Conservation (phyloP, 306 rosid species). For the Ammopiptanthus mongolicus region DNA sequence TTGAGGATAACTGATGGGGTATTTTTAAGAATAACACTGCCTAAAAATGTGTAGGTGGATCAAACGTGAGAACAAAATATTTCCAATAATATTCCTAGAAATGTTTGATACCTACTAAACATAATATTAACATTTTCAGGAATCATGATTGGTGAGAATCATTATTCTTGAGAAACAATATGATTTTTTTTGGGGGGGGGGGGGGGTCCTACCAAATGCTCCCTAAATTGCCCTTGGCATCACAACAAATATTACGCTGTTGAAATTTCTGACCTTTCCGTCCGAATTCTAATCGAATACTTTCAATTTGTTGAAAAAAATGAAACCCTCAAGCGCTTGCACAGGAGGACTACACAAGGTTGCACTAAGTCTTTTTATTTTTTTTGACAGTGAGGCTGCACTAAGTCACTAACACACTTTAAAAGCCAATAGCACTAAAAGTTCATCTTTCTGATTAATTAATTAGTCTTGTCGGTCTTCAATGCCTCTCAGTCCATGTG, state of each 20-base stretch:
- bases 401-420: background rate
- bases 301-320: background rate
- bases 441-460: conserved; percentile 7
- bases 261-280: conserved; percentile 8
- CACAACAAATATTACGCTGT: conserved; percentile 15
- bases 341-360: background rate
- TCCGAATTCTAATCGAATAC: background rate
- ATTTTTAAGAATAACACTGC: no score
- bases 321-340: conserved; percentile 2
- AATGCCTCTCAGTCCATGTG: background rate
- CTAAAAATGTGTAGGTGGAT: no score
- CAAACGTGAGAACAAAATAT: no score
- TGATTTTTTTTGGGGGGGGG: no score
- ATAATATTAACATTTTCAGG: no score
- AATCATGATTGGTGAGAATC: no score
- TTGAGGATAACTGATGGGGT: no score
- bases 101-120: no score
- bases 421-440: background rate
- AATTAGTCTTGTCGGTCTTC: background rate
- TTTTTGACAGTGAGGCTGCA: no score
- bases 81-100: no score
- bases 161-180: no score
- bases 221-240: background rate
- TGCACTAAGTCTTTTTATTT: conserved; percentile 18
- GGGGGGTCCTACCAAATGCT: no score